These are phyloP conservation scores for Homolaphlyctis polyrhiza DNA, from an alignment of 371 early-diverging fungal genomes.

Conservation along the genomic window DNA sequence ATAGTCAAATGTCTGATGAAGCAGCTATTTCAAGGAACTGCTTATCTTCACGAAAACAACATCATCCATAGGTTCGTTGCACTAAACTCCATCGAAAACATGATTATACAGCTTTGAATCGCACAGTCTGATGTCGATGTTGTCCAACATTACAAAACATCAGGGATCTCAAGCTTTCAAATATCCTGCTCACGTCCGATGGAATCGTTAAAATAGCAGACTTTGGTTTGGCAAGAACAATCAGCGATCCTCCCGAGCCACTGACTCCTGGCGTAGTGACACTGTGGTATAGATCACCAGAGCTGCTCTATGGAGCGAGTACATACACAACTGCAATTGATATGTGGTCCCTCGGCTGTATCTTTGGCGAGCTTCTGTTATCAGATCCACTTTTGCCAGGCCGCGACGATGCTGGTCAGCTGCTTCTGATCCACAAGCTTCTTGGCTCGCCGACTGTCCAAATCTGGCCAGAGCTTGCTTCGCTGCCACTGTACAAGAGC, in stretches of 20 bases:
- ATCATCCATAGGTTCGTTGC: conserved; percentile 70
- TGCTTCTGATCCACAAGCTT: conserved; percentile 65
- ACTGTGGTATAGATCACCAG: conserved; percentile 94
- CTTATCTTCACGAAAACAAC: conserved; percentile 66
- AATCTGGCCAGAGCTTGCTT: conserved; percentile 73
- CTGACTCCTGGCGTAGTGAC: conserved; percentile 95
- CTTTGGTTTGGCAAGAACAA: conserved; percentile 82
- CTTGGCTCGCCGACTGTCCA: conserved; percentile 73
- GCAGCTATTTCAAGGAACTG: conserved; percentile 64
- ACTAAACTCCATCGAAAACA: too few species aligned
- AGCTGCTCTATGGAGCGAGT: conserved; percentile 74
- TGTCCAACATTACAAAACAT: background rate
- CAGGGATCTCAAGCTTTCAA: conserved; percentile 84
- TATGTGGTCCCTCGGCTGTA: conserved; percentile 87
- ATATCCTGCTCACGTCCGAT: conserved; percentile 64
- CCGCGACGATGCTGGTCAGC: conserved; percentile 69
- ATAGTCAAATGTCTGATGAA: conserved; percentile 73
- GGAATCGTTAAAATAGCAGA: conserved; percentile 85
- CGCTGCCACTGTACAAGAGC: conserved; percentile 50
- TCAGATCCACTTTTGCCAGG: conserved; percentile 80
- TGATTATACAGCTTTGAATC: background rate
- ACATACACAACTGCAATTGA: conserved; percentile 82
- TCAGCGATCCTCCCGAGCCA: conserved; percentile 57
- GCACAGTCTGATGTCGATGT: background rate
- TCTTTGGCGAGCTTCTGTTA: conserved; percentile 74